Evolutionary conservation across 1,284 basidiomycete species (phyloP), one percentile per base, ranked within the genome.

Genomic region (Ustilago lituana): DNA sequence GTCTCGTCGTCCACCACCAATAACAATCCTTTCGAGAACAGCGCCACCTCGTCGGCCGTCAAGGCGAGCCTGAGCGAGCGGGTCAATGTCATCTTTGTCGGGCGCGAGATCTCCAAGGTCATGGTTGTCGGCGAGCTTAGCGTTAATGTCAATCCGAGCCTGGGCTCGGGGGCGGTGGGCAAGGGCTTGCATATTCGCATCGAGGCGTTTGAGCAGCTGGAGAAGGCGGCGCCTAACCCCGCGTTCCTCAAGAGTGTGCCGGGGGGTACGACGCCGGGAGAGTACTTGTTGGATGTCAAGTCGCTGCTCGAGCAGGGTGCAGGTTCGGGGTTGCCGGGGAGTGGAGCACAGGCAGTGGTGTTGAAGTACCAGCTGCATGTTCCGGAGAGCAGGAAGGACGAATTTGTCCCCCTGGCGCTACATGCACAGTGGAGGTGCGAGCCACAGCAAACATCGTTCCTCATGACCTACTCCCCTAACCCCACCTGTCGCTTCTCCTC

Each of bases 361-460:
- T 83, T 87, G 78, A 85, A 85, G 72, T 87, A 87, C 63, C 84
- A 86, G 50, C 81, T 87, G 17, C 81, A 84, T 50, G 75, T 85
- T 11, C 75, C 81, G 5, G 76, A 81, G 11, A 78, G 79, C 1
- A 35, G 80, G 19, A 82, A 83, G 22, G 22, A 48, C 1, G 48
- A 72, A 10, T 79, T 78, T 31, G 78, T 84, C 1, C 86, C 86
- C 0, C 56, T 87, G 4, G 51, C 81, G 2, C 74, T 86, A 26
- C 83, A 84, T 47, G 84, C 86, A 0, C 83, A 84, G 10, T 87
- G 86, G 85, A 82, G 84, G 49, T 83, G 83, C 57, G 85, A 85
- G 58, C 76, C 84, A 17, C 82, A 82, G 24, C 85, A 85, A 50
- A 86, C 86, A 5, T 82, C 84, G 27, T 83, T 86, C 74, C 84